A percentile compares a stretch with the other conserved stretches of the same genome.
Evolutionary conservation across 2,329 filamentous ascomycete genomes (phyloP).

Genomic region (Cordyceps pruinosa): DNA sequence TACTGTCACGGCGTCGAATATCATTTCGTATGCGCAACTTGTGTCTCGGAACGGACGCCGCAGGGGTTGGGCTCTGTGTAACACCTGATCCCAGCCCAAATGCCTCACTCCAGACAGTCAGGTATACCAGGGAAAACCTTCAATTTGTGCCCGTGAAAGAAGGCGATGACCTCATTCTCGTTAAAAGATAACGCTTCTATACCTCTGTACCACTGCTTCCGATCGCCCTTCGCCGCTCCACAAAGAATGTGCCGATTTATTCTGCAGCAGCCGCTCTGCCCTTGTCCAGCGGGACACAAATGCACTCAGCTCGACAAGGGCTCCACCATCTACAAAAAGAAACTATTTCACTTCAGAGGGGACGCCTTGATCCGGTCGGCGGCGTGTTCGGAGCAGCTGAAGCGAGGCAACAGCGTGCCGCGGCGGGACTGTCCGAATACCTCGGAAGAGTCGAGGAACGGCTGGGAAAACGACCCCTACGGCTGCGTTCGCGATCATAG

Average conservation of each 20-base stretch:
- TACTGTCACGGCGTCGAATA: no score
- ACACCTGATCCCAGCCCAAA: background rate
- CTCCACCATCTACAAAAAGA: slow-evolving; percentile 1
- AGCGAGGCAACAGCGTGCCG: background rate
- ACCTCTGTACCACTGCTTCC: background rate
- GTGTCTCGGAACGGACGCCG: background rate
- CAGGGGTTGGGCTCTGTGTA: background rate
- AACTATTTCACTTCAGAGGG: background rate
- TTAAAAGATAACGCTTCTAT: background rate
- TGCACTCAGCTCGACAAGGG: background rate
- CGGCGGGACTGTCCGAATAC: slow-evolving; percentile 2
- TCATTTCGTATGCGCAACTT: background rate
- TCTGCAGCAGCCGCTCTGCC: background rate
- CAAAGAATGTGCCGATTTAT: background rate
- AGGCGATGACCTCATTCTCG: background rate
- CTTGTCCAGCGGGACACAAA: background rate
- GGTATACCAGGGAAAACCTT: no score
- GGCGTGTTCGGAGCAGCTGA: background rate
- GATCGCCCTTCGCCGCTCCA: background rate
- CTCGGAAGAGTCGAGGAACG: background rate
- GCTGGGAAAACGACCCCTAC: background rate
- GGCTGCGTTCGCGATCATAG: background rate
- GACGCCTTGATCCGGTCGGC: background rate
- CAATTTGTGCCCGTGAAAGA: background rate
- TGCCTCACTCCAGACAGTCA: background rate